Evolutionary conservation across 345 rosid genomes (phyloP), one percentile per base, ranked within the genome.

Genomic region (Hibiscus tridactylites): DNA sequence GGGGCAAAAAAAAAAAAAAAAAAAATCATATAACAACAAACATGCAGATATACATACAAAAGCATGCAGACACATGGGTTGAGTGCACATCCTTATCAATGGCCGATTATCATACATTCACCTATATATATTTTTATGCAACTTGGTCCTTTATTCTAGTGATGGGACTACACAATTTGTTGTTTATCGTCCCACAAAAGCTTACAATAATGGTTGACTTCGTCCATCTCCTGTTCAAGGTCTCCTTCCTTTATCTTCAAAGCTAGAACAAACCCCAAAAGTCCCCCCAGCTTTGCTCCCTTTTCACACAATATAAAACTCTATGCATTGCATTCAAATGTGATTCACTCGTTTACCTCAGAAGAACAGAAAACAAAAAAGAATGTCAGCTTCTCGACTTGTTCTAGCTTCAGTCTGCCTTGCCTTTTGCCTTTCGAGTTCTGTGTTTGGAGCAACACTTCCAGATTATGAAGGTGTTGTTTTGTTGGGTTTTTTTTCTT

Each of bases 391-490:
- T 0, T 52, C 1, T 63, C 70, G 70, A 53, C 15, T 73, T 56
- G 26, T 82, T 57, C 47, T 80, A 67, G 4, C 71, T 46, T 63
- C 61, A 42, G 19, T 42, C 73, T 53, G 75, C 29, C 0, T 59
- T 58, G 74, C 73, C 4, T 73, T 50, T 44, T 59, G 81, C 53
- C 44, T 75, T 19, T 3, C 68, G 59, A 68, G 52, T 39, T 78
- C 61, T 59, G 60, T 63, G 44, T 76, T 61, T 62, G 85, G 80
- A 47, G 69, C 74, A 65, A 78, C 61, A 11, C 37, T 79, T 61
- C 74, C 81, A 15, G 42, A 10, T 28, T 73, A 76, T 26, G 88
- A 85, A 83, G 82, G 88, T 61, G n/a, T 3, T n/a, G 21, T 17
- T 79, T 35, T 31, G 17, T 29, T 65, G 54, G 46, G 17, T 24